Base-by-base conservation (phyloP, 202 grass and related monocot species). In the Eragrostis tef region DNA sequence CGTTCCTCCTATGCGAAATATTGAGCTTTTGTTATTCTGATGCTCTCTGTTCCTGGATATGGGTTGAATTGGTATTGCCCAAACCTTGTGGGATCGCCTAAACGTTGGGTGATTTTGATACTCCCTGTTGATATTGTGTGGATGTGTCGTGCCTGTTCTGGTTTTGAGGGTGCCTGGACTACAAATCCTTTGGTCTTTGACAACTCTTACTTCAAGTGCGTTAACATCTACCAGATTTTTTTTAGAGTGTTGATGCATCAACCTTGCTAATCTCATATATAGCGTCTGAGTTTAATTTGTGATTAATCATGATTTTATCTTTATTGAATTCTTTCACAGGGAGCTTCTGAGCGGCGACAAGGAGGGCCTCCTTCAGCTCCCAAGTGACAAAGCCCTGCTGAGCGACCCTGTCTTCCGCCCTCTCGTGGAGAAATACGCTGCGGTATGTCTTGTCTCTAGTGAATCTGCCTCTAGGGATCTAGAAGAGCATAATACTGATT, bases 351-450 rank as follows among this genome's bases (percentile, higher is more conserved):
- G 70, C 31, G 96, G 96, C 83, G 96, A 99, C 77, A 99, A 93
- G 71, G 96, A 96, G 75, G 96, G 83, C 14, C 96, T 99, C 47
- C 80, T 99, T 79, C 96, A 96, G 85, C 87, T 99, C 60, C 93
- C 96, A 39, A 93, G 89, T 81, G 93, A 99, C 93, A 96, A 96
- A 80, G 26, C 96, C 27, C 87, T 99, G 64, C 85, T 99, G 31
- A 73, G 68, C 3, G 93, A 99, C 84, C 93, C 96, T 43, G 87
- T 70, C 66, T 99, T 99, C 81, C 89, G 89, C 78, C 87, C 93
- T 49, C 81, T 99, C 2, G 96, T 99, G 15, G 90, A 99, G 52
- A 90, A 96, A 99, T 99, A 99, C 86, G 96, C 96, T 87, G 87
- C 78, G 52, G 93, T 99, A 84, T 77, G 87, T 9, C 19, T 22